These are phyloP conservation scores for Dactylellina leptospora DNA, from an alignment of 2,329 filamentous ascomycete genomes.

Conservation along the genomic window DNA sequence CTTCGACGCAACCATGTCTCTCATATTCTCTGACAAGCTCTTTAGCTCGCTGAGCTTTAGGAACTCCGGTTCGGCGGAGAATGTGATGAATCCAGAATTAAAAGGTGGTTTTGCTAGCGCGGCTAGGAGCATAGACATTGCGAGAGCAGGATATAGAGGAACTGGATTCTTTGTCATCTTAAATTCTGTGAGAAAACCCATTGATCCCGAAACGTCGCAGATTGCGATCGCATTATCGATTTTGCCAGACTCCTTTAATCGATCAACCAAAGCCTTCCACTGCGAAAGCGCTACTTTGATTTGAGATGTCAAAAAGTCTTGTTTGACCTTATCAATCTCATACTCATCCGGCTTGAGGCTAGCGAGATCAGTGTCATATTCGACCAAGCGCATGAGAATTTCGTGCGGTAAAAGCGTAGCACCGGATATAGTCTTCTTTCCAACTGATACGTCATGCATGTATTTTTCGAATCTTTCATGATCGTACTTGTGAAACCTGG, in stretches of 20 bases:
- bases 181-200: constrained; percentile 59
- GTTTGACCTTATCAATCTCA: constrained; percentile 56
- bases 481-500: constrained; percentile 66
- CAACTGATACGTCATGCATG: constrained; percentile 64
- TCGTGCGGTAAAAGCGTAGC: constrained; percentile 67
- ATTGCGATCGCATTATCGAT: constrained; percentile 67
- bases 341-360: constrained; percentile 21
- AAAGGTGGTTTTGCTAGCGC: constrained; percentile 67
- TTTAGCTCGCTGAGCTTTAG: constrained; percentile 61
- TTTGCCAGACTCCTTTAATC: constrained; percentile 67
- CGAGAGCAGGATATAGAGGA: constrained; percentile 67
- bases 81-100: constrained; percentile 67
- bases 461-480: constrained; percentile 65
- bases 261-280: constrained; percentile 69
- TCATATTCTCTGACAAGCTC: constrained; percentile 62
- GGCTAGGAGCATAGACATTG: constrained; percentile 67
- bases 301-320: constrained; percentile 57
- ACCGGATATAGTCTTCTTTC: constrained; percentile 66
- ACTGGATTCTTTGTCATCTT: constrained; percentile 63
- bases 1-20: constrained; percentile 55
- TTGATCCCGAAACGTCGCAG: constrained; percentile 69
- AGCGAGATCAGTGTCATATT: constrained; percentile 1
- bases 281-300: constrained; percentile 64
- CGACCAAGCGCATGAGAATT: constrained; percentile 60
- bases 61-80: constrained; percentile 62